Evolutionary conservation across 345 rosid genomes (phyloP).

Genomic region (Psidium guajava): DNA sequence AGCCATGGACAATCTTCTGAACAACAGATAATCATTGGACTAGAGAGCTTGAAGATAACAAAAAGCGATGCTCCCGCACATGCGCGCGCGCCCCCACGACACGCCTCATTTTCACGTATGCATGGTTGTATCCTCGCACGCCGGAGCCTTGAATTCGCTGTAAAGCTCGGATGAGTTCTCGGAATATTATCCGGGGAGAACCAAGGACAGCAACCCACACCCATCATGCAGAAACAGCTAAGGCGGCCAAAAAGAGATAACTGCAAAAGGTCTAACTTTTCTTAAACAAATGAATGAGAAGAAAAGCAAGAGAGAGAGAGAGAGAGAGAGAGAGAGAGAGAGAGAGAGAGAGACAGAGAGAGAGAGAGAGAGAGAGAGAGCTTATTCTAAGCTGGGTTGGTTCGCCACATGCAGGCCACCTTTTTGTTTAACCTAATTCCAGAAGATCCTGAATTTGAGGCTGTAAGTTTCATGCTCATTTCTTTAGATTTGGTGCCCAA

Average conservation of each 20-base stretch:
- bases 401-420: conserved; percentile 25
- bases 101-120: neutral
- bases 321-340: neutral
- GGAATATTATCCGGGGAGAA: neutral
- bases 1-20: neutral
- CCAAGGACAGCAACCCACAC: neutral
- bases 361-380: neutral
- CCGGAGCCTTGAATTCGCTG: neutral
- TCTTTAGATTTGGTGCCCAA: neutral
- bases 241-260: neutral
- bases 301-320: neutral
- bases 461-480: neutral
- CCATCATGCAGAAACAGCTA: conserved; percentile 6
- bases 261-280: neutral
- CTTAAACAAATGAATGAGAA: neutral
- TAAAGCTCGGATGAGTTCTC: neutral
- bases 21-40: neutral
- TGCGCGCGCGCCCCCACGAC: neutral
- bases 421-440: neutral
- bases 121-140: neutral
- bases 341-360: no score
- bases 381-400: conserved; percentile 3
- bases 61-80: neutral
- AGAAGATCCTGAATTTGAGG: conserved; percentile 27
- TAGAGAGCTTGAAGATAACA: neutral